Base-by-base conservation (phyloP, 1,284 basidiomycete genomes). In the Bondarzewia mesenterica region DNA sequence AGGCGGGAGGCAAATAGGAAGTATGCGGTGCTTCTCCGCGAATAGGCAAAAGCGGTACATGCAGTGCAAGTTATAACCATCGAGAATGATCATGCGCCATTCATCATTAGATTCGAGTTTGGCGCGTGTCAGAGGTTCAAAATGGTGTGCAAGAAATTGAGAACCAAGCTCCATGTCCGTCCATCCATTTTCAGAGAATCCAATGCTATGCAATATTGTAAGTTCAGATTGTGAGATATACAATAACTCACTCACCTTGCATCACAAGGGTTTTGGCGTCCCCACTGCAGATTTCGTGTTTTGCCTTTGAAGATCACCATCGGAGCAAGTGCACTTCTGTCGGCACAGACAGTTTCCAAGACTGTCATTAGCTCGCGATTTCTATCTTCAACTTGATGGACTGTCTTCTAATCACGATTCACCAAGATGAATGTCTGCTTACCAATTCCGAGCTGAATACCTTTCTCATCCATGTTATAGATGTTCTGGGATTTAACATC, bases 111-210 rank as follows among this genome's bases (percentile, higher is more conserved):
- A 39, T 14, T 36, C 29, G 12, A 27, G 23, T 23, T 5, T 16
- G 6, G 20, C n/a, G n/a, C n/a, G n/a, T n/a, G n/a, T n/a, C n/a
- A n/a, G n/a, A n/a, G n/a, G n/a, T 39, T 18, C 18, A 21, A 2
- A 7, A n/a, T 4, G 66, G 68, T 29, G 67, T 58, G 48, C 72
- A 72, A 1, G 46, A 40, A 27, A 62, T 52, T 42, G 58, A 22
- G 20, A 69, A 65, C 67, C 68, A 73, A 21, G 64, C 29, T 3
- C 44, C n/a, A 15, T 64, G 51, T 65, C 58, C 4, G 69, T 73
- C 71, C 70, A 73, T 1, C 71, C 66, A 54, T 67, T 70, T 20
- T 57, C 52, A 1, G 67, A 67, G 4, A 54, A 50, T 5, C 53
- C 53, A 40, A 63, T 35, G 45, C 51, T 54, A 26, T 6, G 37